These are phyloP conservation scores for Candida sanyaensis DNA, from an alignment of 1,139 yeast genomes.

Conservation along the genomic window DNA sequence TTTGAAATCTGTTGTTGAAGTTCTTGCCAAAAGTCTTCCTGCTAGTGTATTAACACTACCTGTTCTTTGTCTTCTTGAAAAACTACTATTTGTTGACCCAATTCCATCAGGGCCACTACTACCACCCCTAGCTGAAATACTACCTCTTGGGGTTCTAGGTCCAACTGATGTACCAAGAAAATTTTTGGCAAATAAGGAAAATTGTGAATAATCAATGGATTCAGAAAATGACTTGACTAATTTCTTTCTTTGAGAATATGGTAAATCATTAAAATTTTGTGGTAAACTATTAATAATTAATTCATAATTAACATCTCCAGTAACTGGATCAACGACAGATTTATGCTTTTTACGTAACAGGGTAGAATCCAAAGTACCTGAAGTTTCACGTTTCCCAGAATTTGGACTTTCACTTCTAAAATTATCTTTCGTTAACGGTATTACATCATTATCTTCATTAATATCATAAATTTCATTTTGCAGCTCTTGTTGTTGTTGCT, in stretches of 20 bases:
- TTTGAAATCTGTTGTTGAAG: slow-evolving; percentile 41
- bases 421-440: slow-evolving; percentile 3
- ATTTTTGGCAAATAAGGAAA: slow-evolving; percentile 44
- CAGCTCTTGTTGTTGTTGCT: slow-evolving; percentile 7
- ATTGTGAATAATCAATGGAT: slow-evolving; percentile 51
- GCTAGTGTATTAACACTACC: slow-evolving; percentile 44
- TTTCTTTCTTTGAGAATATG: slow-evolving; percentile 69
- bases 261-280: slow-evolving; percentile 59
- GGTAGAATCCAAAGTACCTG: slow-evolving; percentile 5
- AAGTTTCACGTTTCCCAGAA: slow-evolving; percentile 10
- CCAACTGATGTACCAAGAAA: slow-evolving; percentile 21
- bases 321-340: slow-evolving; percentile 23
- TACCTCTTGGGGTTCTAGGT: slow-evolving; percentile 22
- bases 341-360: slow-evolving; percentile 19
- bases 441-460: slow-evolving; percentile 3
- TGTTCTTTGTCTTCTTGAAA: slow-evolving; percentile 30
- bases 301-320: slow-evolving; percentile 39
- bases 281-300: slow-evolving; percentile 51
- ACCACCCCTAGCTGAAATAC: slow-evolving; percentile 8
- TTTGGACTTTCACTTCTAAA: slow-evolving; percentile 3
- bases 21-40: slow-evolving; percentile 40
- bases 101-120: slow-evolving; percentile 14
- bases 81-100: slow-evolving; percentile 26
- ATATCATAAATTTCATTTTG: background rate
- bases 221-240: slow-evolving; percentile 59